phyloP scores from a whole-genome alignment of 192 early-diverging fungal genomes.

The Rhizoclosmatium globosum region DNA sequence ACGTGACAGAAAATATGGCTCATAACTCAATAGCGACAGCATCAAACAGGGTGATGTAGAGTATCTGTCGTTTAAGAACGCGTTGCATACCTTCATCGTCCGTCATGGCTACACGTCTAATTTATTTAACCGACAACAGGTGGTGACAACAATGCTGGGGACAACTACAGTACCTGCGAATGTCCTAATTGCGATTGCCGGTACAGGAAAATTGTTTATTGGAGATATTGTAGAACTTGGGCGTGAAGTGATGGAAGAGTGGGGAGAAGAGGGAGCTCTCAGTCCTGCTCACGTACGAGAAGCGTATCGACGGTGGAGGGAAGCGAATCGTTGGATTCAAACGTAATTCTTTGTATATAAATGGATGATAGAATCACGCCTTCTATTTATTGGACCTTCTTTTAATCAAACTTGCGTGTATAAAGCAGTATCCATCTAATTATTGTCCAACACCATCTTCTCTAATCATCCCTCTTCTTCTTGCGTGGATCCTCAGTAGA shows the following conservation, averaged over 20 bases:
- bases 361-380: no score
- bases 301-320: conserved; percentile 77
- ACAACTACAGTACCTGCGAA: conserved; percentile 61
- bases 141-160: not conserved
- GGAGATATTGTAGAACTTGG: conserved; percentile 86
- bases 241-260: conserved; percentile 74
- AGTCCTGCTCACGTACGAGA: conserved; percentile 83
- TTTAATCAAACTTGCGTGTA: no score
- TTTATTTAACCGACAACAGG: not conserved
- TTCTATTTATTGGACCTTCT: no score
- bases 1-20: no score
- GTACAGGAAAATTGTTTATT: conserved; percentile 88
- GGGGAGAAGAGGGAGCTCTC: conserved; percentile 75
- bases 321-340: conserved; percentile 39
- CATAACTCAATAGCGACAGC: no score
- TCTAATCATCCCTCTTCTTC: not conserved
- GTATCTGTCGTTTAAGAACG: no score
- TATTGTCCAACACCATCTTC: no score
- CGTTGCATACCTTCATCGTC: not conserved
- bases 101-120: not conserved
- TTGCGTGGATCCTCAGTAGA: not conserved
- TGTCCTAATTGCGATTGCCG: conserved; percentile 81
- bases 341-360: not conserved
- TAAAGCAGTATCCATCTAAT: no score
- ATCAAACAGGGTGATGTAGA: no score